Percentiles rank a stretch among this genome's conserved stretches.
Evolutionary conservation across 306 rosid species (phyloP).

Genomic region (Geum urbanum): DNA sequence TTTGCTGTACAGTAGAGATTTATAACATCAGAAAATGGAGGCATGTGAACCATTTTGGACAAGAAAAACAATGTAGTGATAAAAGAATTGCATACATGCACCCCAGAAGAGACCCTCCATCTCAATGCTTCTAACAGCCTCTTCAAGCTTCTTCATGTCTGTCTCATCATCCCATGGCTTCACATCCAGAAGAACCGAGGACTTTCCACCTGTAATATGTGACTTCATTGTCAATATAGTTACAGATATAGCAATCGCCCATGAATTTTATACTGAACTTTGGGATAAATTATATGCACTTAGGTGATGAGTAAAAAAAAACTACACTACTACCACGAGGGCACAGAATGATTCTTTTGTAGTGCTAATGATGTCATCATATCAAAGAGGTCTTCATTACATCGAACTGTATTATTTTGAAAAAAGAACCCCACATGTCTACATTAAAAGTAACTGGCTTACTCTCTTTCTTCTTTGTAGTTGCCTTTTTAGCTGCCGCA

Average conservation of each 20-base stretch:
- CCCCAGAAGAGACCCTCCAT: conserved; percentile 83
- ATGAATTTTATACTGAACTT: background rate
- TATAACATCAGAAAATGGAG: background rate
- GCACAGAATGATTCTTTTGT: background rate
- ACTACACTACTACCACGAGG: background rate
- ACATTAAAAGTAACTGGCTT: conserved; percentile 1
- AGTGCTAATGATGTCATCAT: background rate
- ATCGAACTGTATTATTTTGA: background rate
- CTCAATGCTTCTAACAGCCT: conserved; percentile 68
- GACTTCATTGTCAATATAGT: background rate
- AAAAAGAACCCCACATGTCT: background rate
- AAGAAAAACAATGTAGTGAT: background rate
- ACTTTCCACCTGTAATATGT: conserved; percentile 59
- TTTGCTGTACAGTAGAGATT: conserved; percentile 50
- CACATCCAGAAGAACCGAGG: conserved; percentile 82
- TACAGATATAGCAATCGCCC: background rate
- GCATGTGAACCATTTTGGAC: background rate
- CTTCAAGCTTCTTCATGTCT: conserved; percentile 92
- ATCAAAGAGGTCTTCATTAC: background rate
- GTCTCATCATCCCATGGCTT: conserved; percentile 98
- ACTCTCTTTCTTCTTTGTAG: conserved; percentile 91
- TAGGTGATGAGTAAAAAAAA: background rate
- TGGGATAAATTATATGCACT: background rate
- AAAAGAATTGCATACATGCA: conserved; percentile 56
- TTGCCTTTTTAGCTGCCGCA: conserved; percentile 66